Conservation (phyloP, 2,329 filamentous ascomycete genomes). For the Aspergillus tamarii region DNA sequence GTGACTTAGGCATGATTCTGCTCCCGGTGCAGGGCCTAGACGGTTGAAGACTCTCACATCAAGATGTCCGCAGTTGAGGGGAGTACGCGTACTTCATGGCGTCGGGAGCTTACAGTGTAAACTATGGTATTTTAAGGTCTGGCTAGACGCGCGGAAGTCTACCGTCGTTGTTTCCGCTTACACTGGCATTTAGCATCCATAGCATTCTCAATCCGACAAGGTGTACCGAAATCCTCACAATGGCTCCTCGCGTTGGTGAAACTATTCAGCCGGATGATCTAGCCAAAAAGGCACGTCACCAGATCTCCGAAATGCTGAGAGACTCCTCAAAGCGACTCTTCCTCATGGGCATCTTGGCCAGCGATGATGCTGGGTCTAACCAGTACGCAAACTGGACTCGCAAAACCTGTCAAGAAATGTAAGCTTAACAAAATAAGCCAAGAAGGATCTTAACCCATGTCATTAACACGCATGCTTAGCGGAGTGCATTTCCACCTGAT, state of each 20-base stretch:
- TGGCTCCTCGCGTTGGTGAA: not conserved
- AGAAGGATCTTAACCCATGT: not conserved
- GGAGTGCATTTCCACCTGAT: not conserved
- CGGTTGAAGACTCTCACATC: not conserved
- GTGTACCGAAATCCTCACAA: not conserved
- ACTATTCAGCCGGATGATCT: not conserved
- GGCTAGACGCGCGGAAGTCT: not conserved
- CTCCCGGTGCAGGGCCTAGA: not conserved
- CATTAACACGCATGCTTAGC: not conserved
- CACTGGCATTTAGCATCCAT: not conserved
- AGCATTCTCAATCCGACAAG: not conserved
- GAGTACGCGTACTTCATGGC: not conserved
- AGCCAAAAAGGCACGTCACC: not conserved
- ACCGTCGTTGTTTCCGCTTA: not conserved
- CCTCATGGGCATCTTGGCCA: not conserved
- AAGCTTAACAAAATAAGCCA: not conserved
- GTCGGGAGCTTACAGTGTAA: not conserved
- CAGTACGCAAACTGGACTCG: conserved; percentile 4
- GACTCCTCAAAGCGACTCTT: not conserved
- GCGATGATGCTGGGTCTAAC: not conserved
- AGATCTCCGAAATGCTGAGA: not conserved
- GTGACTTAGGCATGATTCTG: not conserved
- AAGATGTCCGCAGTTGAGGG: not conserved
- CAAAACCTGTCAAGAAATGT: conserved; percentile 1
- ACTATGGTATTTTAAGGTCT: not conserved